A percentile compares a stretch with the other conserved stretches of the same genome.
These are phyloP conservation scores for Phlebopus sp. DNA, from an alignment of 1,284 basidiomycete species.

Conservation along the genomic window DNA sequence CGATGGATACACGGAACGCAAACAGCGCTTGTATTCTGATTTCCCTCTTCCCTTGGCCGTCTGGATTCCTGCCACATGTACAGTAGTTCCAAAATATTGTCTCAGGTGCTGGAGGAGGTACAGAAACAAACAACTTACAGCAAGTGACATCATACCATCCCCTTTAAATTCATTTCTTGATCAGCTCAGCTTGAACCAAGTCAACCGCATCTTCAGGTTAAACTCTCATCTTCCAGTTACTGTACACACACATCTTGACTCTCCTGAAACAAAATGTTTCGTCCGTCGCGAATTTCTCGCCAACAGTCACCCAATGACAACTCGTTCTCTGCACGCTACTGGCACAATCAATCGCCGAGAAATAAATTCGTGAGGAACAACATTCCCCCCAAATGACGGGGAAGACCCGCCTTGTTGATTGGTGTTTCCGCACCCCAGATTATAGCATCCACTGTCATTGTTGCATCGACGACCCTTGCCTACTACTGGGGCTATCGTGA, in stretches of 20 bases:
- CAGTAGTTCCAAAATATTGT: too few species aligned
- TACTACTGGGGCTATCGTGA: conserved; percentile 37
- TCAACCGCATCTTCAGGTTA: conserved; percentile 10
- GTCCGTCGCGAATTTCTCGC: conserved; percentile 20
- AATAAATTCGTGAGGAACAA: conserved; percentile 30
- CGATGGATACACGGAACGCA: too few species aligned
- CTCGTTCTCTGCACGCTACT: conserved; percentile 30
- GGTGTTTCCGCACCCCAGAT: conserved; percentile 15
- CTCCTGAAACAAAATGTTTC: conserved; percentile 16
- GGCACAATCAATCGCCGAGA: conserved; percentile 33
- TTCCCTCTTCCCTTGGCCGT: too few species aligned
- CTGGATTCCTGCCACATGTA: too few species aligned
- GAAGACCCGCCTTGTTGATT: too few species aligned
- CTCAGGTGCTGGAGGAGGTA: background rate
- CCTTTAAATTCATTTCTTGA: conserved; percentile 11
- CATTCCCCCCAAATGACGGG: too few species aligned
- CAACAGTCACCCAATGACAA: conserved; percentile 24
- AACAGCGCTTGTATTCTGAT: too few species aligned
- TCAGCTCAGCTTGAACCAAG: conserved; percentile 9
- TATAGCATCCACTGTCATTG: conserved; percentile 27
- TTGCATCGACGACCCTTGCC: conserved; percentile 30
- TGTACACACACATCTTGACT: background rate
- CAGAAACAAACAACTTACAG: conserved; percentile 11
- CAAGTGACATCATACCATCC: conserved; percentile 30
- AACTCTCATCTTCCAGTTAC: background rate